Conservation (phyloP, 345 rosid species). For the Capsella bursapastoris region DNA sequence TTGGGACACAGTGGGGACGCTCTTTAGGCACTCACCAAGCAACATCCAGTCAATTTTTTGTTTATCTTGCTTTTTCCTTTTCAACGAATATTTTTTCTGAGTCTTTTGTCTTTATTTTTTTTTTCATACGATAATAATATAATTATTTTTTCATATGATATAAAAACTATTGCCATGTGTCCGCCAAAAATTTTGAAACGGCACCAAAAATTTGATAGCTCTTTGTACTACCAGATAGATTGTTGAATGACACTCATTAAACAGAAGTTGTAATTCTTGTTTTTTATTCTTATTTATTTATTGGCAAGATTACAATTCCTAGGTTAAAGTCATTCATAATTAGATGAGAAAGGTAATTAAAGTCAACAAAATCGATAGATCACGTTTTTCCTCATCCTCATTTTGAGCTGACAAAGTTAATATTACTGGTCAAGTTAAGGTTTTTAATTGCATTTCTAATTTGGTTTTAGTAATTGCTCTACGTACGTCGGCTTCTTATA, state of each 20-base stretch:
- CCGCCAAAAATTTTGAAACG: too few species aligned
- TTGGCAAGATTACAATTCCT: too few species aligned
- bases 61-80: neutral
- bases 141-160: neutral
- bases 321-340: neutral
- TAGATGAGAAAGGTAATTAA: neutral
- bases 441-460: neutral
- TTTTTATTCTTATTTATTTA: too few species aligned
- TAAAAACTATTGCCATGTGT: too few species aligned
- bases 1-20: neutral
- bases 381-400: neutral
- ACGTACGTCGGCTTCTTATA: neutral
- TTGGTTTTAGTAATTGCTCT: neutral
- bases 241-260: too few species aligned
- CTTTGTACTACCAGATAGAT: too few species aligned
- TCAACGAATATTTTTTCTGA: neutral
- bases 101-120: neutral
- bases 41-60: slow-evolving; percentile 3
- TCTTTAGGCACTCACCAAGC: neutral
- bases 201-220: too few species aligned
- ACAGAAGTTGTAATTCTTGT: too few species aligned
- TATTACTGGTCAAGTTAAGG: neutral
- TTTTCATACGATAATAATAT: neutral
- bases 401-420: neutral
- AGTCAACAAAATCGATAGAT: neutral